Evolutionary conservation across 306 rosid species (phyloP).

Genomic region (Sicyos baderoa): DNA sequence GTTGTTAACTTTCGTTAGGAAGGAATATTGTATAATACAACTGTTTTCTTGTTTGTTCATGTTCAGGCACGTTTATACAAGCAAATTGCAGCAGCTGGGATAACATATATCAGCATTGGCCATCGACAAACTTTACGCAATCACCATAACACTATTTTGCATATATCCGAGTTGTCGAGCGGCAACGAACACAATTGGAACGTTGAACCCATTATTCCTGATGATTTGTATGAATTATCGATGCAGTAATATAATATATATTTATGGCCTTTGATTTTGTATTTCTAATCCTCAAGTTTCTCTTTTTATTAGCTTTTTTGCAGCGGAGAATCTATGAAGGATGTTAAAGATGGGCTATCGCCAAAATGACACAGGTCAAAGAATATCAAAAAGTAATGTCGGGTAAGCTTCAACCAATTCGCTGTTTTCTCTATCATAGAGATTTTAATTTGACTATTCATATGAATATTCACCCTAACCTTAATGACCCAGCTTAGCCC

Average conservation of each 20-base stretch:
- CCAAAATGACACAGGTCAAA: neutral
- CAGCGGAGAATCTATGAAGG: neutral
- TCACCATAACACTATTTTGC: constrained; percentile 46
- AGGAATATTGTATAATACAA: neutral
- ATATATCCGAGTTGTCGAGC: constrained; percentile 38
- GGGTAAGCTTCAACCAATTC: neutral
- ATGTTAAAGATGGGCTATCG: neutral
- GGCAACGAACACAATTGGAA: constrained; percentile 45
- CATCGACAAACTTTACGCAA: constrained; percentile 57
- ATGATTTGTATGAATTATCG: constrained; percentile 23
- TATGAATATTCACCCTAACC: too few species aligned
- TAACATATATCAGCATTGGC: constrained; percentile 78
- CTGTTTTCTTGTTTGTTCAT: constrained; percentile 18
- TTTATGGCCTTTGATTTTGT: constrained; percentile 5
- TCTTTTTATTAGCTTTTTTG: neutral
- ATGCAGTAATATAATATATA: constrained; percentile 5
- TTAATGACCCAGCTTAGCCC: too few species aligned
- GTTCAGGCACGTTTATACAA: constrained; percentile 66
- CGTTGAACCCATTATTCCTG: constrained; percentile 34
- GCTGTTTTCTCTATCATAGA: too few species aligned
- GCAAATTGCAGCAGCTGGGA: constrained; percentile 57
- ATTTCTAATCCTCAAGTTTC: neutral
- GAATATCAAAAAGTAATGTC: neutral
- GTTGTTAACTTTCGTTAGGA: too few species aligned
- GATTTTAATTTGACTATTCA: too few species aligned